Base-by-base conservation (phyloP, 768 basidiomycete genomes). In the Terana coerulea region DNA sequence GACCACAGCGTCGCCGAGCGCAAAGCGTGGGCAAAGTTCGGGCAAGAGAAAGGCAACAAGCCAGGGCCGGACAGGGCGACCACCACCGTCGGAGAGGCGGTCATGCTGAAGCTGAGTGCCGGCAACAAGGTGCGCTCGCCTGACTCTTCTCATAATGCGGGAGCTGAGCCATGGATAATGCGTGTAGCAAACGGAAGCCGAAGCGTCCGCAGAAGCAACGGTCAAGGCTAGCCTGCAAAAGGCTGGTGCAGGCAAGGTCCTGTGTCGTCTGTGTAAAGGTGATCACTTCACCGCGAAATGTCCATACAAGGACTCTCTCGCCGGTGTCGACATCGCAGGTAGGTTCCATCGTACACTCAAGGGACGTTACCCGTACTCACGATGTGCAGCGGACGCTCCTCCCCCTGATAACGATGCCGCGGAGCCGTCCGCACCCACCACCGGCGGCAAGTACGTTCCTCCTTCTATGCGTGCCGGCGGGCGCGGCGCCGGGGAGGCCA, bases 221-320 rank as follows among this genome's bases (percentile, higher is more conserved):
- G 65, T 84, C 58, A 91, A 91, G 68, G 70, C 66, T 10, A 82
- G 81, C 54, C 79, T 88, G 46, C 78, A 77, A 14, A 82, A 82
- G 49, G 80, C 84, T 1, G 92, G 91, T 54, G 84, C 83, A 19
- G 92, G 92, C 64, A 93, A 93, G 65, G 90, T 99, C 56, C 70
- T 78, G 37, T 99, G 97, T 78, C 80, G 97, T 57, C 73, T 97
- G 49, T 98, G 97, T 74, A 91, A 95, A 66, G 97, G 95, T 47
- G 89, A 88, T 57, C 97, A 98, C 73, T 98, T 95, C 70, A 99
- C 97, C 12, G 89, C 94, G 56, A 94, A 95, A 69, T 98, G 97
- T 78, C 97, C 97, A 5, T 95, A 94, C 79, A 97, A 94, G 72
- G 94, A 98, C 61, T 88, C 89, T 8, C 79, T 99, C 12, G 86